Conservation (phyloP, 176 grass and related monocot genomes). For the Oryza brachyantha region DNA sequence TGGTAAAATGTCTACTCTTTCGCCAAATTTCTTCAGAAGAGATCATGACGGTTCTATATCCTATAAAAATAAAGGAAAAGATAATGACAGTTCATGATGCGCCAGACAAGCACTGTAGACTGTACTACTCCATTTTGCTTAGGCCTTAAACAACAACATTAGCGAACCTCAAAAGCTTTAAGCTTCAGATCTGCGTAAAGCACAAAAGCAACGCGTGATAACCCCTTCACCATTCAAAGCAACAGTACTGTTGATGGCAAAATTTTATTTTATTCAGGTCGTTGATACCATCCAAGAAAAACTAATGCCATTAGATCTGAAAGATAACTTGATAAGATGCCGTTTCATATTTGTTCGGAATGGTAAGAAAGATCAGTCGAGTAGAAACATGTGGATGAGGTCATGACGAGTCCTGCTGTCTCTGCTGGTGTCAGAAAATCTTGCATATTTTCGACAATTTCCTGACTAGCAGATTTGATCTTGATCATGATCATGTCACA, state of each 20-base stretch:
- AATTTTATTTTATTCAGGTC: slow-evolving; percentile 17
- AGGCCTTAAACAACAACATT: slow-evolving; percentile 27
- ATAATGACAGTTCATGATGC: slow-evolving; percentile 20
- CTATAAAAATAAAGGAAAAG: background rate
- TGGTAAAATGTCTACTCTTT: background rate
- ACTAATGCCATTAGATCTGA: background rate
- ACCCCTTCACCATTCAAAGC: background rate
- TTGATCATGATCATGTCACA: background rate
- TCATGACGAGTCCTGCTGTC: background rate
- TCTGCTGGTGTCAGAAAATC: background rate
- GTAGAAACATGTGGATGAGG: slow-evolving; percentile 10
- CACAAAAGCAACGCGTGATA: slow-evolving; percentile 24
- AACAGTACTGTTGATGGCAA: slow-evolving; percentile 15
- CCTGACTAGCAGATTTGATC: background rate
- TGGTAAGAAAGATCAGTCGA: background rate
- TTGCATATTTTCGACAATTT: background rate
- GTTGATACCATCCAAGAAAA: slow-evolving; percentile 26
- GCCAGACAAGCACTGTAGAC: slow-evolving; percentile 10
- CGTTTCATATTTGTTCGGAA: too few relatives aligned
- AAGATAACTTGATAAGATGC: background rate
- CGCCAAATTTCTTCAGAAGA: background rate
- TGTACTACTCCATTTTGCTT: slow-evolving; percentile 33
- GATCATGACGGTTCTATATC: slow-evolving; percentile 9
- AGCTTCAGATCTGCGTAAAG: slow-evolving; percentile 52
- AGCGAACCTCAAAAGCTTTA: slow-evolving; percentile 23